A percentile compares a stretch with the other conserved stretches of the same genome.
Evolutionary conservation across 306 rosid genomes (phyloP).

Genomic region (Calophaca sinica): DNA sequence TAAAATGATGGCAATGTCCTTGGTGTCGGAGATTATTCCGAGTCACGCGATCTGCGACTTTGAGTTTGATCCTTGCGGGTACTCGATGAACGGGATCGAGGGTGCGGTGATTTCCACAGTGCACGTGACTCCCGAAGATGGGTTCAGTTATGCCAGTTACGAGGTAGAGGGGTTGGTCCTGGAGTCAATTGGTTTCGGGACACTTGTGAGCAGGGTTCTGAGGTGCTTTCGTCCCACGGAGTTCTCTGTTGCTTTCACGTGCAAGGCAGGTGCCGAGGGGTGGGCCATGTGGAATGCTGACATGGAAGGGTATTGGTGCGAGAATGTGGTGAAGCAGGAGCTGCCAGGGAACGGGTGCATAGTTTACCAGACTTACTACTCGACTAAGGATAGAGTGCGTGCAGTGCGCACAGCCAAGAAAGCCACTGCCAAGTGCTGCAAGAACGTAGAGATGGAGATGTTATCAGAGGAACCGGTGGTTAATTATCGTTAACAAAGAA

Average conservation of each 20-base stretch:
- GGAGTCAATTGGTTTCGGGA: conserved; percentile 2
- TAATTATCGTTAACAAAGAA: too few relatives aligned
- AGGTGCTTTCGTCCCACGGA: conserved; percentile 56
- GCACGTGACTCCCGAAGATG: too few relatives aligned
- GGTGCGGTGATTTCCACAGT: too few relatives aligned
- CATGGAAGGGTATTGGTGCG: conserved; percentile 61
- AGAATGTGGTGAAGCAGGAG: conserved; percentile 54
- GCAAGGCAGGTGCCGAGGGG: conserved; percentile 28
- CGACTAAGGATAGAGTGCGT: too few relatives aligned
- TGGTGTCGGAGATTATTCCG: conserved; percentile 53
- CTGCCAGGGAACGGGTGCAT: conserved; percentile 55
- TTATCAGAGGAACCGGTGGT: too few relatives aligned
- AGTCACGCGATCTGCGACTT: conserved; percentile 60
- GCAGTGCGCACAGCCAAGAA: too few relatives aligned
- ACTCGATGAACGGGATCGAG: too few relatives aligned
- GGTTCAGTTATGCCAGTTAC: conserved; percentile 71
- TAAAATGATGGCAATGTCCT: conserved; percentile 63
- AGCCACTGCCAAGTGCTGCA: too few relatives aligned
- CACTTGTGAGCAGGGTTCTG: conserved; percentile 43
- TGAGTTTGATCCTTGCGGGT: conserved; percentile 71
- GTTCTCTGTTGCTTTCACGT: conserved; percentile 61
- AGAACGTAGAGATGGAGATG: too few relatives aligned
- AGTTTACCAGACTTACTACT: conserved; percentile 50
- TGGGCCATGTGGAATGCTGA: conserved; percentile 54
- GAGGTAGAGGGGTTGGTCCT: conserved; percentile 57